Conservation (phyloP, 164 flowering plant species). For the Tinospora cordifolia region DNA sequence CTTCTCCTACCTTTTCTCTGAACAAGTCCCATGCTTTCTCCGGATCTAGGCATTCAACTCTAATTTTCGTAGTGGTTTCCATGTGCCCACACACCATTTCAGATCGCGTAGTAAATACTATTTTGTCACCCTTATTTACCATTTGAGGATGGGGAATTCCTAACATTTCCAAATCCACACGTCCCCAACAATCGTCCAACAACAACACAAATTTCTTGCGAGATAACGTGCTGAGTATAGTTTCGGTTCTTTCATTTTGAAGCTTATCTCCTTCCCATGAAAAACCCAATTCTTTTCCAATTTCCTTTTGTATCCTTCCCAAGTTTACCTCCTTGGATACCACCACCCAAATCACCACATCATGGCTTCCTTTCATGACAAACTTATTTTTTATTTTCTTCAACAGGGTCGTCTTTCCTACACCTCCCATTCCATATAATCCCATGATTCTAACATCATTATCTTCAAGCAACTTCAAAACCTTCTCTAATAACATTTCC, state of each 20-base stretch:
- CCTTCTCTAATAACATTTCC: background rate
- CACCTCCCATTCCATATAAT: constrained; percentile 7
- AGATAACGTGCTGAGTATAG: too few relatives aligned
- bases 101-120: constrained; percentile 5
- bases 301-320: too few relatives aligned
- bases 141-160: constrained; percentile 6
- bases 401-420: constrained; percentile 14
- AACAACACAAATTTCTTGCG: constrained; percentile 2
- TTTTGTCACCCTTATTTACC: background rate
- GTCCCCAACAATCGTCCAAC: constrained; percentile 4
- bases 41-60: background rate
- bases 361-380: background rate
- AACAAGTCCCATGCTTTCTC: constrained; percentile 2
- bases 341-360: too few relatives aligned
- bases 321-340: too few relatives aligned
- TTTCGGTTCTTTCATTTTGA: too few relatives aligned
- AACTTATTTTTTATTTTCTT: constrained; percentile 13
- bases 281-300: too few relatives aligned
- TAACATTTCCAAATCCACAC: background rate
- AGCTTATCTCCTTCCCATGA: too few relatives aligned
- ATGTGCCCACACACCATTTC: background rate
- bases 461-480: background rate
- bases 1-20: background rate
- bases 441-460: constrained; percentile 16
- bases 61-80: background rate